Conservation (phyloP, 441 rosid genomes). For the Arabidopsis lyrata region DNA sequence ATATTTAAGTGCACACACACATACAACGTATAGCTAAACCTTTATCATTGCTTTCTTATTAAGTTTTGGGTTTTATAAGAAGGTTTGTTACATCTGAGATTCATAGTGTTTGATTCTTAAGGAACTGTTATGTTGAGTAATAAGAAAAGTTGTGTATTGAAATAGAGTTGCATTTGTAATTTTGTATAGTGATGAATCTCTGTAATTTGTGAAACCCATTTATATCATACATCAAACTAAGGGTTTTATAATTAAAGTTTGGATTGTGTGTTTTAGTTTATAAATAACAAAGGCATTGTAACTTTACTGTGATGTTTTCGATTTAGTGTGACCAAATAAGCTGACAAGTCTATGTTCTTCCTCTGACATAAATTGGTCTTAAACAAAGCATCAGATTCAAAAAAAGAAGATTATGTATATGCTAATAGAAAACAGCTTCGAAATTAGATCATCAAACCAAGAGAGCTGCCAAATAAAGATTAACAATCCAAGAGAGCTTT, state of each 20-base stretch:
- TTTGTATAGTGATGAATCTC: constrained; percentile 15
- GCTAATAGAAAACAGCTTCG: not conserved
- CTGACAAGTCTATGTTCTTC: constrained; percentile 16
- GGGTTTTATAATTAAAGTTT: not conserved
- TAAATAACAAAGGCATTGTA: not conserved
- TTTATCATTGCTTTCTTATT: constrained; percentile 5
- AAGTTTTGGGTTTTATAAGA: constrained; percentile 19
- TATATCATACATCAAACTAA: not conserved
- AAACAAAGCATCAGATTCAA: constrained; percentile 2
- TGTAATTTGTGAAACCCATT: constrained; percentile 2
- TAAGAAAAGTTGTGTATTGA: not conserved
- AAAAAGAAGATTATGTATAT: not conserved
- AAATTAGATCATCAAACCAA: not conserved
- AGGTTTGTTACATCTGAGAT: constrained; percentile 2
- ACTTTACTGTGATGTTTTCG: not conserved
- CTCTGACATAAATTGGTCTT: not conserved
- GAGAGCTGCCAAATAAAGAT: not conserved
- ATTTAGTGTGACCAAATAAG: not conserved
- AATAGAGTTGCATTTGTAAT: not conserved
- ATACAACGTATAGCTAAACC: constrained; percentile 17
- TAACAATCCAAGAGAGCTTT: not conserved
- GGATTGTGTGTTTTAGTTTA: not conserved
- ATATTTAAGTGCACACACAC: constrained; percentile 1
- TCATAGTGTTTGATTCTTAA: constrained; percentile 14
- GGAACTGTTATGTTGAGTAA: constrained; percentile 16